Evolutionary conservation across 2,329 filamentous ascomycete species (phyloP).

Genomic region (Ustulina deusta): DNA sequence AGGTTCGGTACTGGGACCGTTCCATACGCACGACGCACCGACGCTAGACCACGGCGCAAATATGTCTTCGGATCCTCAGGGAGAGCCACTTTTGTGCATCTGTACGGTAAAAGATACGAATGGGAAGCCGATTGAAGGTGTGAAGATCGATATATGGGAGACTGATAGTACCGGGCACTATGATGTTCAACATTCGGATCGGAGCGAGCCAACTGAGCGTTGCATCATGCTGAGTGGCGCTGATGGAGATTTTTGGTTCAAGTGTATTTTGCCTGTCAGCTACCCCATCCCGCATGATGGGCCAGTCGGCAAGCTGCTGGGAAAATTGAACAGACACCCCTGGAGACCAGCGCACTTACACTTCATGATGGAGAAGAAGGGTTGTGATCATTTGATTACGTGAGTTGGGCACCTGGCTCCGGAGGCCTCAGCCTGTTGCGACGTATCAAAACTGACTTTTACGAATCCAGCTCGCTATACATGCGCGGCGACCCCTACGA

Average conservation of each 20-base stretch:
- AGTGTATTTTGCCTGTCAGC: constrained; percentile 83
- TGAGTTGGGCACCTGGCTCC: constrained; percentile 58
- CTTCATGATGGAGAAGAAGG: constrained; percentile 87
- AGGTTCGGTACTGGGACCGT: constrained; percentile 83
- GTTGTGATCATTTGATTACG: constrained; percentile 86
- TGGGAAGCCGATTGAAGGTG: constrained; percentile 72
- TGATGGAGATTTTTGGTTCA: constrained; percentile 85
- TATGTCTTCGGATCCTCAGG: constrained; percentile 77
- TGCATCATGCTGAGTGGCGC: constrained; percentile 77
- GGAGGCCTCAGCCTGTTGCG: neutral
- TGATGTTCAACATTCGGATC: constrained; percentile 79
- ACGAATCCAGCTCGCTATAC: constrained; percentile 74
- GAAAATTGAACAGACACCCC: constrained; percentile 76
- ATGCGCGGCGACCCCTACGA: constrained; percentile 83
- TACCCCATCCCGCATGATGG: constrained; percentile 89
- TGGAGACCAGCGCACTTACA: constrained; percentile 85
- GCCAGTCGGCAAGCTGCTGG: constrained; percentile 80
- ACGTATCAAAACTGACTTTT: constrained; percentile 6
- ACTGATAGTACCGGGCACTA: constrained; percentile 84
- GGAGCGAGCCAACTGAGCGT: constrained; percentile 74
- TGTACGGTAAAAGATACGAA: constrained; percentile 76
- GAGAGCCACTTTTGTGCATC: constrained; percentile 77
- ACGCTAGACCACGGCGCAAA: constrained; percentile 64
- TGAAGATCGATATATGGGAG: constrained; percentile 87
- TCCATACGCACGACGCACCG: constrained; percentile 83